Evolutionary conservation across 176 grass and related monocot genomes (phyloP).

Genomic region (Zoysia japonica): DNA sequence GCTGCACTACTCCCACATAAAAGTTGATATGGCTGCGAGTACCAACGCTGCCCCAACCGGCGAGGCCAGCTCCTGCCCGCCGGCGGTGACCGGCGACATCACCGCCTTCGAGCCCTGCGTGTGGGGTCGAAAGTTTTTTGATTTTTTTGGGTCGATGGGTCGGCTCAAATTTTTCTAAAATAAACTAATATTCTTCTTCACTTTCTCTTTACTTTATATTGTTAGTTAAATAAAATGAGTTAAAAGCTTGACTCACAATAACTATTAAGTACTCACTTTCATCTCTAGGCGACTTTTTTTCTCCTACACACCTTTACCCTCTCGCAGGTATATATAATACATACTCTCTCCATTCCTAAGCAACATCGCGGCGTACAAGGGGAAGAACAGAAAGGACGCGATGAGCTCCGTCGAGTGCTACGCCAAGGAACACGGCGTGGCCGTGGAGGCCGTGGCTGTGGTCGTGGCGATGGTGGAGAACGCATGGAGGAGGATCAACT

Average conservation of each 20-base stretch:
- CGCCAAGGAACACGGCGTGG: not conserved
- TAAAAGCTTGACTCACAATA: too few relatives aligned
- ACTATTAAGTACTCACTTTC: too few relatives aligned
- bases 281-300: not conserved
- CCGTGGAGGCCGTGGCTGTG: slow-evolving; percentile 7
- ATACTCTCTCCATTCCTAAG: slow-evolving; percentile 35
- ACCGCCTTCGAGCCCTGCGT: not conserved
- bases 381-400: slow-evolving; percentile 30
- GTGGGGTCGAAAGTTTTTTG: not conserved
- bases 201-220: too few relatives aligned
- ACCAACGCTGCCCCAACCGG: not conserved
- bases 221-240: too few relatives aligned
- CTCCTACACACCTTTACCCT: not conserved
- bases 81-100: not conserved
- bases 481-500: slow-evolving; percentile 17
- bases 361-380: slow-evolving; percentile 23
- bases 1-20: not conserved
- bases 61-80: not conserved
- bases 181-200: too few relatives aligned
- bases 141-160: too few relatives aligned
- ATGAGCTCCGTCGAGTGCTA: slow-evolving; percentile 17
- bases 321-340: not conserved
- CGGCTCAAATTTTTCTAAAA: too few relatives aligned
- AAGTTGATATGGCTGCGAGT: not conserved
- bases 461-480: not conserved